Percentiles rank a stretch among this genome's conserved stretches.
Conservation (phyloP, 768 basidiomycete species). For the Amanita phalloides region DNA sequence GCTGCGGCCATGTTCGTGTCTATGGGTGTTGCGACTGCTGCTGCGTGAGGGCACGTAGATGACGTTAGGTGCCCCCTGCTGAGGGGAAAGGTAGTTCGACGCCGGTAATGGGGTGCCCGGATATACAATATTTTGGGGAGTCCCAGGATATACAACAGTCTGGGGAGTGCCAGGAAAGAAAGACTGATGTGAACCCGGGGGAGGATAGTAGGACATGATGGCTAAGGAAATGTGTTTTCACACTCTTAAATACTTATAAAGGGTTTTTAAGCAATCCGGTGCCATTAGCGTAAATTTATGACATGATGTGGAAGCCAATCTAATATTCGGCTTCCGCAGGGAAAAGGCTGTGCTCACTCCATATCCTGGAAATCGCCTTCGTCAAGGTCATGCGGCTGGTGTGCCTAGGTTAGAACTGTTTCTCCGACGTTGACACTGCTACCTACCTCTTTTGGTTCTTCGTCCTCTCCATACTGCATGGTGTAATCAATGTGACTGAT, state of each 20-base stretch:
- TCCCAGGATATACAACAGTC: background rate
- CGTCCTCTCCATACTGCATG: constrained; percentile 98
- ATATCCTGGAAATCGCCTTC: constrained; percentile 82
- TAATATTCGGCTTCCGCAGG: background rate
- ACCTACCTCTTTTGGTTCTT: constrained; percentile 88
- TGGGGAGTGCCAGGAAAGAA: constrained; percentile 17
- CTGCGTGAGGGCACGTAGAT: constrained; percentile 5
- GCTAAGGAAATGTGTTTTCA: background rate
- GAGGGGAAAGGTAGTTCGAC: constrained; percentile 1
- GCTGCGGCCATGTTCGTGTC: constrained; percentile 11
- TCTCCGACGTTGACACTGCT: background rate
- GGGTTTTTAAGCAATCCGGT: background rate
- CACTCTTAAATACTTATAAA: background rate
- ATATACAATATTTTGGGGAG: constrained; percentile 5
- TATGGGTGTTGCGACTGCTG: background rate
- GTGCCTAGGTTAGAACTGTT: constrained; percentile 2
- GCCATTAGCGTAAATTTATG: background rate
- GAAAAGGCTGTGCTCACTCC: constrained; percentile 28
- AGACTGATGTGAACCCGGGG: constrained; percentile 24
- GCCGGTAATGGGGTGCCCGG: background rate
- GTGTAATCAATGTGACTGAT: constrained; percentile 96
- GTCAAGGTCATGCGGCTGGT: constrained; percentile 85
- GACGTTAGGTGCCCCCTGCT: constrained; percentile 8
- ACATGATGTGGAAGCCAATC: background rate
- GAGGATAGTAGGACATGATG: constrained; percentile 28